Percentiles rank a stretch among this genome's conserved stretches.
phyloP scores from a whole-genome alignment of 2,329 filamentous ascomycete species.

The Aureobasidium subglaciale region DNA sequence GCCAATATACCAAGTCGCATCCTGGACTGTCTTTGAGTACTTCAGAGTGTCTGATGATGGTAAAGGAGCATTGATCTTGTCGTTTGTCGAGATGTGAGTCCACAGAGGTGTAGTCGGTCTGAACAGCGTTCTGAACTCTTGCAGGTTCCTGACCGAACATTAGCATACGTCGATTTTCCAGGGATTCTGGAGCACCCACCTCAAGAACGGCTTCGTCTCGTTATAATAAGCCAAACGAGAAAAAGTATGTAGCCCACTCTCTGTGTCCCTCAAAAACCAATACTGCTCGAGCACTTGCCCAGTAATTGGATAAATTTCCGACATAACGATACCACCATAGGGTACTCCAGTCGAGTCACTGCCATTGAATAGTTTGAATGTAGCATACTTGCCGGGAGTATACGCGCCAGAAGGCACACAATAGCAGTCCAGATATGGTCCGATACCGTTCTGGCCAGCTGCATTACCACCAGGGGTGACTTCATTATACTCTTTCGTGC shows the following conservation, averaged over 20 bases:
- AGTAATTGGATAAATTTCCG: slow-evolving; percentile 51
- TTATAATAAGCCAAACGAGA: slow-evolving; percentile 55
- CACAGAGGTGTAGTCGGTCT: slow-evolving; percentile 53
- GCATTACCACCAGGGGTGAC: slow-evolving; percentile 18
- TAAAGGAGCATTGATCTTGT: slow-evolving; percentile 47
- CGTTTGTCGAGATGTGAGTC: slow-evolving; percentile 56
- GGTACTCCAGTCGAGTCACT: slow-evolving; percentile 43
- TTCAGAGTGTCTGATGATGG: slow-evolving; percentile 38
- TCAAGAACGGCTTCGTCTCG: slow-evolving; percentile 47
- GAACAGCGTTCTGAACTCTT: slow-evolving; percentile 56
- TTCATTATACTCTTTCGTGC: slow-evolving; percentile 27
- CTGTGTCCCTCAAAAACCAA: slow-evolving; percentile 56
- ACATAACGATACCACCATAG: slow-evolving; percentile 55
- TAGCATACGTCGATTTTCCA: too few relatives aligned
- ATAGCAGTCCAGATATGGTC: slow-evolving; percentile 58
- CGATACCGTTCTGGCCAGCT: slow-evolving; percentile 42
- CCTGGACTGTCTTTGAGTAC: slow-evolving; percentile 44
- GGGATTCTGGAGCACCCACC: too few relatives aligned
- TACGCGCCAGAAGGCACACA: slow-evolving; percentile 54
- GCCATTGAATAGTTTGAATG: slow-evolving; percentile 46
- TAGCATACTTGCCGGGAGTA: slow-evolving; percentile 48
- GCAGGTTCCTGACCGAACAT: slow-evolving; percentile 28
- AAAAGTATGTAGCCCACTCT: slow-evolving; percentile 57
- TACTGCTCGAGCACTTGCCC: slow-evolving; percentile 57
- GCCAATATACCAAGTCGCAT: slow-evolving; percentile 57